Conservation (phyloP, 495 filamentous ascomycete genomes). For the Trichoderma reesei region DNA sequence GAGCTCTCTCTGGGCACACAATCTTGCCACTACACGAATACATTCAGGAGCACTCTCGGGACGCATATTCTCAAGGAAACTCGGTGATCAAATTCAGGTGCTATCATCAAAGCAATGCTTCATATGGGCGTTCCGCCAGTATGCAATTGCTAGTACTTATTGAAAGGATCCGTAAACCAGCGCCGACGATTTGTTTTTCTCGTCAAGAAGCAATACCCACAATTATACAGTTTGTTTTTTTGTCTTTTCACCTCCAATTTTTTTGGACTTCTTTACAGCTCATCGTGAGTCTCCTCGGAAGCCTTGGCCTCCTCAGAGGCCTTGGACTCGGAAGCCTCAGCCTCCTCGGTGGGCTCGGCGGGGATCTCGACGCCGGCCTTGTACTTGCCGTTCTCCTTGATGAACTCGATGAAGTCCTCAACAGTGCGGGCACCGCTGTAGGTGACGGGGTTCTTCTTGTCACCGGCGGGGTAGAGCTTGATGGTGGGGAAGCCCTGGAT, state of each 20-base stretch:
- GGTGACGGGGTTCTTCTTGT: constrained; percentile 73
- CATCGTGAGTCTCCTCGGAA: constrained; percentile 49
- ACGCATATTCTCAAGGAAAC: not conserved
- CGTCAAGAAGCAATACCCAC: constrained; percentile 6
- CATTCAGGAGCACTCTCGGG: not conserved
- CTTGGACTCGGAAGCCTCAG: constrained; percentile 32
- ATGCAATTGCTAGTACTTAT: constrained; percentile 7
- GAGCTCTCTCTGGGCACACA: not conserved
- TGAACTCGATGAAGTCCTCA: constrained; percentile 88
- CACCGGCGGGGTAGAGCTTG: constrained; percentile 90
- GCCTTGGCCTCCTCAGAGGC: constrained; percentile 40
- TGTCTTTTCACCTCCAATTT: not conserved
- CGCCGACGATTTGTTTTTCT: constrained; percentile 2
- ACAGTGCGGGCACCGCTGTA: constrained; percentile 84
- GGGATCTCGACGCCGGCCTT: constrained; percentile 46
- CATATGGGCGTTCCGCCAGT: not conserved
- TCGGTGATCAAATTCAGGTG: constrained; percentile 1
- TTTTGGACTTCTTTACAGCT: constrained; percentile 47
- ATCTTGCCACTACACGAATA: not conserved
- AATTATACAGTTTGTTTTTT: constrained; percentile 9
- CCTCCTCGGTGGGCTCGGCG: constrained; percentile 42
- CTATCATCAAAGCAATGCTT: not conserved
- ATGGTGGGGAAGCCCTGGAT: constrained; percentile 98
- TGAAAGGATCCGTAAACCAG: constrained; percentile 3
- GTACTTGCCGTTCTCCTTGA: constrained; percentile 90